These are phyloP conservation scores for Russula brevipes DNA, from an alignment of 768 basidiomycete genomes.

Conservation along the genomic window DNA sequence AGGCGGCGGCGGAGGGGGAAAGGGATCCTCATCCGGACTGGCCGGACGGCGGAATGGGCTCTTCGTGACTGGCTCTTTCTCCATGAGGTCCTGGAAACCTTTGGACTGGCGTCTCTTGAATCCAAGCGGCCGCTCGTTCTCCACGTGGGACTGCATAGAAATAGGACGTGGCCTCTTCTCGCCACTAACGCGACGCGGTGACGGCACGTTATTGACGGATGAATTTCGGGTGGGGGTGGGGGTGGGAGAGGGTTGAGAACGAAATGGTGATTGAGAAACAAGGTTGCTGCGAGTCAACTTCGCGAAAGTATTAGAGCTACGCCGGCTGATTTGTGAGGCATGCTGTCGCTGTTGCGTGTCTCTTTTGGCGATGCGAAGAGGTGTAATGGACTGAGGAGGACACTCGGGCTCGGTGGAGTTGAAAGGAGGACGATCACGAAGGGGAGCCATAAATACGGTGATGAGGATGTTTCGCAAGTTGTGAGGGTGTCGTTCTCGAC, in stretches of 20 bases:
- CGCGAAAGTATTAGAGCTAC: constrained; percentile 73
- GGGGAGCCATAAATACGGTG: constrained; percentile 38
- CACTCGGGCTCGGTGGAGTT: constrained; percentile 61
- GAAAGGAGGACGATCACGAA: constrained; percentile 56
- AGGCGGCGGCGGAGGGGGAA: constrained; percentile 28
- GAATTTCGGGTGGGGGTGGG: constrained; percentile 31
- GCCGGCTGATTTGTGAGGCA: constrained; percentile 54
- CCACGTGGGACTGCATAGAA: constrained; percentile 65
- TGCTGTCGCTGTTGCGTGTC: constrained; percentile 39
- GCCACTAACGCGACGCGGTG: constrained; percentile 57
- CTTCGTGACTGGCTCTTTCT: constrained; percentile 75
- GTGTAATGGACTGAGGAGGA: constrained; percentile 58
- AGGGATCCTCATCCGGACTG: constrained; percentile 25
- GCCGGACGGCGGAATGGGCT: constrained; percentile 62
- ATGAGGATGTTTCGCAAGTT: background rate
- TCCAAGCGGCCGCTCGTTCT: constrained; percentile 66
- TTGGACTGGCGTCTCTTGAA: constrained; percentile 73
- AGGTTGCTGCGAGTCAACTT: constrained; percentile 73
- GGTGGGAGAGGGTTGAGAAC: constrained; percentile 54
- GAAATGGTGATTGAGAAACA: constrained; percentile 84
- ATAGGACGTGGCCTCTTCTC: constrained; percentile 72
- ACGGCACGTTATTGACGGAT: constrained; percentile 34
- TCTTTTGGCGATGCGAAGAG: constrained; percentile 71
- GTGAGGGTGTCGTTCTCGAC: background rate
- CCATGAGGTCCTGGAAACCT: constrained; percentile 63